Base-by-base conservation (phyloP, 2,329 filamentous ascomycete genomes). In the Epichloe scottii region DNA sequence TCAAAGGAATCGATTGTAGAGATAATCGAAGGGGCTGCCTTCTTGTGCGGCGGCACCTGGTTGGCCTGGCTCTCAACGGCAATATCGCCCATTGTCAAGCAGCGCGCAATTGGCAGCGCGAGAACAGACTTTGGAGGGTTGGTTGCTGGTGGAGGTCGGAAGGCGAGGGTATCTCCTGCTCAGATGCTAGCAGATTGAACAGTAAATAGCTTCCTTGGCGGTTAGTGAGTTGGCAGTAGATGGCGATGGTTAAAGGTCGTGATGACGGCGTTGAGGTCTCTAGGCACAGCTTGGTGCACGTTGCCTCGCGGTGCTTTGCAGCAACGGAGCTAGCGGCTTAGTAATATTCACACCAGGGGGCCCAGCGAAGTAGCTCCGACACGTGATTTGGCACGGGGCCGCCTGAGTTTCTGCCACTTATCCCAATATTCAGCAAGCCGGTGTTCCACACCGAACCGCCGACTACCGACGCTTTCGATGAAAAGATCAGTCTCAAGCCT, bases 1-100 rank as follows among this genome's bases (percentile, higher is more conserved):
- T 96, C 91, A 57, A 96, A 82, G 59, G 85, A 84, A 67, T 95
- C 89, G 69, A 95, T 85, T 69, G 87, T 91, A 40, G 89, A 87
- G 71, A 95, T 93, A 63, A 85, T 83, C 56, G 84, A 86, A 48
- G 84, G 81, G 62, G 82, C 77, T 64, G 83, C 75, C 76, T 89
- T 94, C 76, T 86, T 90, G 72, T 89, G 85, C 68, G 85, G 84
- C 65, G 82, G 78, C 69, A 84, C 74, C 59, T 76, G 79, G 76
- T 82, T 85, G 67, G 78, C 76, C 65, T 88, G 82, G 71, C 79
- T 89, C 72, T 95, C 89, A 66, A 95, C 82, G 63, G 85, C 78
- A 66, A 88, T 81, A 76, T 95, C 88, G 69, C 83, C 90, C 91
- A 96, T 96, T 40, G 66, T 77, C 17, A 40, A 30, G 35, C n/a